A percentile compares a stretch with the other conserved stretches of the same genome.
These are phyloP conservation scores for Heritiera littoralis DNA, from an alignment of 345 rosid species.

Conservation along the genomic window DNA sequence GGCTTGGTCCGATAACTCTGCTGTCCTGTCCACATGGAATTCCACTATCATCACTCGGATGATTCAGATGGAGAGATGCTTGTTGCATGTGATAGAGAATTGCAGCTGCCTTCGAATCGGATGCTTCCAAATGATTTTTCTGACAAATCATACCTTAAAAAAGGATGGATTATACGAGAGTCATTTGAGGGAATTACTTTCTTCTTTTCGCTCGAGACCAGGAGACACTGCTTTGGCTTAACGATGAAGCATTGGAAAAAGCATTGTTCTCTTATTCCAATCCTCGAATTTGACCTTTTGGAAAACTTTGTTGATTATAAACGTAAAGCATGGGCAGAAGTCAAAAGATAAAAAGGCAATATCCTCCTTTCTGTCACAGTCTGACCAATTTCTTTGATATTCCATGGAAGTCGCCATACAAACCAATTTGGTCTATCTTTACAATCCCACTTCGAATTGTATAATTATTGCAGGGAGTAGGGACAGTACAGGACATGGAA, in stretches of 20 bases:
- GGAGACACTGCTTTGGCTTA: neutral
- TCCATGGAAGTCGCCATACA: slow-evolving; percentile 9
- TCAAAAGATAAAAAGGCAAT: slow-evolving; percentile 6
- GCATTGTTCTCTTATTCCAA: neutral
- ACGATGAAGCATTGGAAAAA: slow-evolving; percentile 7
- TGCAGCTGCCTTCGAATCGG: slow-evolving; percentile 10
- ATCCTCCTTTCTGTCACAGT: slow-evolving; percentile 17
- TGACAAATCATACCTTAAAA: neutral
- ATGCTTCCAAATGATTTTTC: slow-evolving; percentile 1
- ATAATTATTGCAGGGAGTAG: slow-evolving; percentile 12
- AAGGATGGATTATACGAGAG: neutral
- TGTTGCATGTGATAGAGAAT: neutral
- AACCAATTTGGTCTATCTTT: neutral
- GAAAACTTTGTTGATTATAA: neutral
- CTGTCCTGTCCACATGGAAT: neutral
- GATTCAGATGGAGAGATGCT: neutral
- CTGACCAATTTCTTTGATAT: slow-evolving; percentile 7
- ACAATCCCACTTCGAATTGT: slow-evolving; percentile 12
- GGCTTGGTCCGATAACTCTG: neutral
- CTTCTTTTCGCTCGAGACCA: neutral
- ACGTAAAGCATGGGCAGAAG: neutral
- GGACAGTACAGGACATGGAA: neutral
- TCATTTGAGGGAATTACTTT: neutral
- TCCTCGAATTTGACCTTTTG: slow-evolving; percentile 14
- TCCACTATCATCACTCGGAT: neutral